Percentiles rank a stretch among this genome's conserved stretches.
Evolutionary conservation across 2,329 filamentous ascomycete species (phyloP).

Genomic region (Colletotrichum filicis): DNA sequence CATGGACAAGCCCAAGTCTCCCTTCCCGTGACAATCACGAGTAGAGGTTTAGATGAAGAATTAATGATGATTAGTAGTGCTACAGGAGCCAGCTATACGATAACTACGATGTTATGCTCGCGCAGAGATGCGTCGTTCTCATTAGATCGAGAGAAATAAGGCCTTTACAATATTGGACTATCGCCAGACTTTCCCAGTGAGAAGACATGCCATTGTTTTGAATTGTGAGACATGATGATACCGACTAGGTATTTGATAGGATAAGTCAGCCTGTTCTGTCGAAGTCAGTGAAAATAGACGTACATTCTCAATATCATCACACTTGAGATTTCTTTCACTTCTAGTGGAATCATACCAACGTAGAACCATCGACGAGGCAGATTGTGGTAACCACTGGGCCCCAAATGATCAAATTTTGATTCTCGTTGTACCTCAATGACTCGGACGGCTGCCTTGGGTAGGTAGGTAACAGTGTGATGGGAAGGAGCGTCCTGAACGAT

Average conservation of each 20-base stretch:
- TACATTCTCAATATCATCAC: background rate
- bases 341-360: background rate
- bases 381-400: background rate
- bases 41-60: background rate
- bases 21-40: constrained; percentile 19
- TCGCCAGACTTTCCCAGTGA: background rate
- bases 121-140: background rate
- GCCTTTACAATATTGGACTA: background rate
- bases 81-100: background rate
- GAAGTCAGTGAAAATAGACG: background rate
- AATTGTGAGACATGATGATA: background rate
- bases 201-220: background rate
- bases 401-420: background rate
- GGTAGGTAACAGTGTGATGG: background rate
- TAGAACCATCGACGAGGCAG: background rate
- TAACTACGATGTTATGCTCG: background rate
- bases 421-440: background rate
- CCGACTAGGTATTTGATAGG: background rate
- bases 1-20: constrained; percentile 42
- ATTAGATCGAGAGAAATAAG: background rate
- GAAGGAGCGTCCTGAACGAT: background rate
- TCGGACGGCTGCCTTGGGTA: background rate
- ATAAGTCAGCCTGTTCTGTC: background rate
- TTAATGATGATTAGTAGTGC: constrained; percentile 1
- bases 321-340: background rate